Evolutionary conservation across 2,329 filamentous ascomycete genomes (phyloP).

Genomic region (Alternaria solani): DNA sequence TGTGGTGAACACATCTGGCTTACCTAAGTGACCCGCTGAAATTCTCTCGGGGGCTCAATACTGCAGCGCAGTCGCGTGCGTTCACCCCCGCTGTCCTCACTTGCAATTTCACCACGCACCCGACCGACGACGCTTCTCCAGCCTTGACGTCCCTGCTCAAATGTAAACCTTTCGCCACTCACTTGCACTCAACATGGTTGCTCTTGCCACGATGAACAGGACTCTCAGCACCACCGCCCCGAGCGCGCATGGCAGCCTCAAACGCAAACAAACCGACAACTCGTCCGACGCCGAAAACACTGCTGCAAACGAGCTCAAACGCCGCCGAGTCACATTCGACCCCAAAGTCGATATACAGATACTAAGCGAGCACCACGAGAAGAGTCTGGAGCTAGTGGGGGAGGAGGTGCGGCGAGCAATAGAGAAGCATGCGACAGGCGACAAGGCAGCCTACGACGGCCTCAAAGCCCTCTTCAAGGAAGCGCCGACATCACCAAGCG

Average conservation of each 20-base stretch:
- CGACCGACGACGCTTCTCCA: conserved; percentile 3
- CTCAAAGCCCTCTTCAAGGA: conserved; percentile 62
- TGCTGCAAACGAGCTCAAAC: conserved; percentile 51
- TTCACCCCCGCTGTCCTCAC: conserved; percentile 22
- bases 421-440: conserved; percentile 60
- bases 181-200: conserved; percentile 45
- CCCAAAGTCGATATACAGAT: conserved; percentile 58
- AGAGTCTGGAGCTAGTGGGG: conserved; percentile 64
- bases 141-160: conserved; percentile 19
- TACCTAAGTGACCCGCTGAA: conserved; percentile 24
- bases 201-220: conserved; percentile 45
- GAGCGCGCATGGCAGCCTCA: conserved; percentile 45
- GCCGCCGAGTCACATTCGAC: conserved; percentile 58
- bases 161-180: conserved; percentile 37
- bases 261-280: conserved; percentile 47
- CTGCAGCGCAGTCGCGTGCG: conserved; percentile 23
- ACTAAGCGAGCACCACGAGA: conserved; percentile 57
- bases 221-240: conserved; percentile 40
- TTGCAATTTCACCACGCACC: conserved; percentile 19
- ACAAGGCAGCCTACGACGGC: conserved; percentile 65
- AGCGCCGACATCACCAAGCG: conserved; percentile 57
- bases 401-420: conserved; percentile 69
- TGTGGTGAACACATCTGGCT: conserved; percentile 8
- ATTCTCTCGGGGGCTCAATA: conserved; percentile 16
- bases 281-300: conserved; percentile 45